Evolutionary conservation across 1,284 basidiomycete species (phyloP).

Genomic region (Anthracocystis panici-leucophaei): DNA sequence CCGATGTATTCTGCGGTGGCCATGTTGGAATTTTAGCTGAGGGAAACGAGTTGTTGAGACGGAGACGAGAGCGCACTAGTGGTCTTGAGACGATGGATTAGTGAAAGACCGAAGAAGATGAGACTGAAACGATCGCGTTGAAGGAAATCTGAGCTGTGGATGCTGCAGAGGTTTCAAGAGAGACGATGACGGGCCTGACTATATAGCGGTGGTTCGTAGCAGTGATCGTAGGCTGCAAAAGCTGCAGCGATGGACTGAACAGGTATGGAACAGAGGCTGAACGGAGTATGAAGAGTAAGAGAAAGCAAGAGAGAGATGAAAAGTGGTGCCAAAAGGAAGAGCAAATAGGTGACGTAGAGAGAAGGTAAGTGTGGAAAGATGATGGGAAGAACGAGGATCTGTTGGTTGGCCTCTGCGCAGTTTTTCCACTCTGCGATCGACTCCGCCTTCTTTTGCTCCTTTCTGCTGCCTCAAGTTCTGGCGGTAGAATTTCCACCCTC

Average conservation of each 20-base stretch:
- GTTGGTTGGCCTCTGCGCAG: slow-evolving; percentile 9
- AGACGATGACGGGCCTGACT: not conserved
- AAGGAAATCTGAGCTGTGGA: too few relatives aligned
- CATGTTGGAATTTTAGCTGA: slow-evolving; percentile 19
- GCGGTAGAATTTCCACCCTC: not conserved
- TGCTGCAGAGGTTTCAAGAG: not conserved
- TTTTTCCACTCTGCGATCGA: not conserved
- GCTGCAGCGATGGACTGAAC: too few relatives aligned
- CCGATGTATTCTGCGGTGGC: slow-evolving; percentile 67
- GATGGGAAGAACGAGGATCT: not conserved
- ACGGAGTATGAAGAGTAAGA: not conserved
- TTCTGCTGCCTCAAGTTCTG: not conserved
- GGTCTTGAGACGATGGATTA: not conserved
- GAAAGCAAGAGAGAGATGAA: not conserved
- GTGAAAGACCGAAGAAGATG: too few relatives aligned
- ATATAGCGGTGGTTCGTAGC: not conserved
- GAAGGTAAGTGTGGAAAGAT: not conserved
- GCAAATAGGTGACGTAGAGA: not conserved
- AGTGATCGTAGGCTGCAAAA: not conserved
- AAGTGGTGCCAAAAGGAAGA: not conserved
- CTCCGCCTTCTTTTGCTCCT: not conserved
- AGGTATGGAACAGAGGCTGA: not conserved
- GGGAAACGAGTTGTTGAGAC: not conserved
- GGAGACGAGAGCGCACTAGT: not conserved
- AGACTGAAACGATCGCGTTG: too few relatives aligned